Conservation (phyloP, 257 asterid species). For the Solanum paucissectum region DNA sequence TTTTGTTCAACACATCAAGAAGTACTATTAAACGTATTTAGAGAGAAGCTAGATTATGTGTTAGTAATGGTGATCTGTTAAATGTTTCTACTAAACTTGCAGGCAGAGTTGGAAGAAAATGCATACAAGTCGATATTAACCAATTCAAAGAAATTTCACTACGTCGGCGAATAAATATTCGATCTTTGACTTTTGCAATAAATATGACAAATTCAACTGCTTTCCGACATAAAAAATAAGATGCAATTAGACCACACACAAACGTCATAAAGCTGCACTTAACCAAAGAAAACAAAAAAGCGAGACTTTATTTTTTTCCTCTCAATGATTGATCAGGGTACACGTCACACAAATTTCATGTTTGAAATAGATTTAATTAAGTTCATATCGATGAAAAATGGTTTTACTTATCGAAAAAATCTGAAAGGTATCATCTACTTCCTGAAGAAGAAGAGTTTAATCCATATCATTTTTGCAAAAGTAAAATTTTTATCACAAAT, state of each 20-base stretch:
- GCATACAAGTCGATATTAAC: background rate
- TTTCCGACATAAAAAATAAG: background rate
- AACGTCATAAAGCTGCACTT: background rate
- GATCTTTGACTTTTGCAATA: background rate
- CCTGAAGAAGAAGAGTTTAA: background rate
- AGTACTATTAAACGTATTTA: background rate
- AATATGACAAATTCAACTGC: background rate
- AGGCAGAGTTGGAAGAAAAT: background rate
- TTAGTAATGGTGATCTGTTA: background rate
- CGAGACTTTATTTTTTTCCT: background rate
- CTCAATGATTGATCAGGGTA: background rate
- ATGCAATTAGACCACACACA: background rate
- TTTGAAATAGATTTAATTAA: background rate
- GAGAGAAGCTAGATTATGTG: background rate
- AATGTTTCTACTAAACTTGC: background rate
- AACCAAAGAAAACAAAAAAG: background rate
- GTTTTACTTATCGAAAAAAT: no score
- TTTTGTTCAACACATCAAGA: background rate
- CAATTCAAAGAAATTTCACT: background rate
- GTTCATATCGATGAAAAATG: background rate
- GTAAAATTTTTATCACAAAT: background rate
- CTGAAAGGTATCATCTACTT: no score
- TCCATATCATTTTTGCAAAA: background rate
- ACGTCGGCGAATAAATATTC: background rate
- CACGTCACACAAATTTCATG: background rate